phyloP scores from a whole-genome alignment of 257 asterid species.

The Knoxia roxburghii region DNA sequence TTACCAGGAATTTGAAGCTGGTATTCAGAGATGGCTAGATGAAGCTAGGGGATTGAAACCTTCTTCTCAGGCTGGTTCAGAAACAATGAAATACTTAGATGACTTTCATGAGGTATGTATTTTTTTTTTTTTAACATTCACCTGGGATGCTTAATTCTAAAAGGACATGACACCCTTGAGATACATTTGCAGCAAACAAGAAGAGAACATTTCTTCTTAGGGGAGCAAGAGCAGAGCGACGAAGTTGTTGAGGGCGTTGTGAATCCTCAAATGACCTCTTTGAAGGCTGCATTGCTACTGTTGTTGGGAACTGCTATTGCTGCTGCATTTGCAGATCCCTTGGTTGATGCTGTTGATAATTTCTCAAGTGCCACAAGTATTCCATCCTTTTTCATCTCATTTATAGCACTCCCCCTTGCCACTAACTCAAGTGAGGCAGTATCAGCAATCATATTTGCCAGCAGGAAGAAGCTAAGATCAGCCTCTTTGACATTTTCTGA shows the following conservation, averaged over 20 bases:
- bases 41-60: conserved; percentile 50
- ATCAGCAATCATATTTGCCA: conserved; percentile 80
- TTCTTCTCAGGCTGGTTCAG: conserved; percentile 31
- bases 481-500: conserved; percentile 91
- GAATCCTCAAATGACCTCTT: conserved; percentile 35
- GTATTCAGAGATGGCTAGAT: conserved; percentile 61
- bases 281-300: conserved; percentile 65
- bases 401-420: conserved; percentile 81
- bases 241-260: conserved; percentile 58
- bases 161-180: conserved; percentile 6
- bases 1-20: conserved; percentile 46
- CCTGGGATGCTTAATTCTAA: background rate
- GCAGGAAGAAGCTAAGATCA: conserved; percentile 67
- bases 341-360: conserved; percentile 79
- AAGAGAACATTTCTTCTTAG: conserved; percentile 59
- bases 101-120: conserved; percentile 58
- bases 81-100: conserved; percentile 48
- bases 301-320: conserved; percentile 75
- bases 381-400: conserved; percentile 87
- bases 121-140: conserved; percentile 7
- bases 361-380: conserved; percentile 79
- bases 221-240: conserved; percentile 46
- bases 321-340: conserved; percentile 92
- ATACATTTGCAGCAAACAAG: conserved; percentile 57
- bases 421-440: conserved; percentile 98